These are phyloP conservation scores for Leptodermis oblonga DNA, from an alignment of 257 asterid species.

Conservation along the genomic window DNA sequence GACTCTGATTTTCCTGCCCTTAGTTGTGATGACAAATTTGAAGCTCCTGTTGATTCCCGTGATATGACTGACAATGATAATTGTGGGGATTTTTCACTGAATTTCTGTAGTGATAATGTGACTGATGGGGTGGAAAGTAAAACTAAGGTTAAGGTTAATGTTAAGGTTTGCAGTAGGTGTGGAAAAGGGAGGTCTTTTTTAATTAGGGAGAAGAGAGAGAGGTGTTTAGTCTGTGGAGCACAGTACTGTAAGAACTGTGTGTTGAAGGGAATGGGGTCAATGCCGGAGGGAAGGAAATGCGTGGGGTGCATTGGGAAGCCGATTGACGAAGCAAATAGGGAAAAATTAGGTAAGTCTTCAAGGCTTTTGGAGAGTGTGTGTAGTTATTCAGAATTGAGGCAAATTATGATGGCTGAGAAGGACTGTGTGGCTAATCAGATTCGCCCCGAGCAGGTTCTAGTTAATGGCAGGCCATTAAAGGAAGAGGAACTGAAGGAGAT, in stretches of 20 bases:
- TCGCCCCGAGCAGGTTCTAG: slow-evolving; percentile 50
- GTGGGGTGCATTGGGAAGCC: slow-evolving; percentile 60
- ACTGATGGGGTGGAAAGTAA: slow-evolving; percentile 1
- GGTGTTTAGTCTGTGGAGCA: slow-evolving; percentile 60
- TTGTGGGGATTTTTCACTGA: neutral
- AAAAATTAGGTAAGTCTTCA: slow-evolving; percentile 44
- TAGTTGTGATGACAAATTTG: neutral
- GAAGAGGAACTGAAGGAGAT: slow-evolving; percentile 49
- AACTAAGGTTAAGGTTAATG: slow-evolving; percentile 4
- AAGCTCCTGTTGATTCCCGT: neutral
- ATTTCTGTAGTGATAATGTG: neutral
- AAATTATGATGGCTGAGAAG: slow-evolving; percentile 53
- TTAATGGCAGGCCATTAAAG: slow-evolving; percentile 55
- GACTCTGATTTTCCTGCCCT: neutral
- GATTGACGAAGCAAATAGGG: slow-evolving; percentile 48
- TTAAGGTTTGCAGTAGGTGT: slow-evolving; percentile 47
- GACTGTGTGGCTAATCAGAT: slow-evolving; percentile 58
- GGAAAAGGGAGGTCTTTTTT: slow-evolving; percentile 26
- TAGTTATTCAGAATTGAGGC: slow-evolving; percentile 35
- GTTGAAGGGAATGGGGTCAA: slow-evolving; percentile 69
- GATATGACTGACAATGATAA: slow-evolving; percentile 2
- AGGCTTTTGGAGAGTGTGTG: slow-evolving; percentile 39
- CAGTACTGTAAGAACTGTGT: slow-evolving; percentile 62
- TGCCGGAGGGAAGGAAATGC: slow-evolving; percentile 89
- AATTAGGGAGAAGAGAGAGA: slow-evolving; percentile 28